These are phyloP conservation scores for Trichoderma breve DNA, from an alignment of 2,329 filamentous ascomycete genomes.

Conservation along the genomic window DNA sequence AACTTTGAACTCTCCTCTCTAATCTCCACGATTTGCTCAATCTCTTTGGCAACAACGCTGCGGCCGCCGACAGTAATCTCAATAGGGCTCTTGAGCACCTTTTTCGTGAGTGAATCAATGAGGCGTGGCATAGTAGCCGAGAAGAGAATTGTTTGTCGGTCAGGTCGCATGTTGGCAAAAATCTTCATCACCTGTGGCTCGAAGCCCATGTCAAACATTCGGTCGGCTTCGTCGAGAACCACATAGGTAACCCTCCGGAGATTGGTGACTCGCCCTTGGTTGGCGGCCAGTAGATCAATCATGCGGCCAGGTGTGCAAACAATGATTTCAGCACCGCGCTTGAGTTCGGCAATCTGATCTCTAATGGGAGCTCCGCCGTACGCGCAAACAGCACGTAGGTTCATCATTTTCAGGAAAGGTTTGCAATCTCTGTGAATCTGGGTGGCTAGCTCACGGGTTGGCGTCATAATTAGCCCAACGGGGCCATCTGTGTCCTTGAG, in stretches of 20 bases:
- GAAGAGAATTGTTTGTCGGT: constrained; percentile 91
- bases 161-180: constrained; percentile 83
- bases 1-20: constrained; percentile 82
- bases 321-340: constrained; percentile 90
- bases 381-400: constrained; percentile 82
- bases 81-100: constrained; percentile 78
- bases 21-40: constrained; percentile 90
- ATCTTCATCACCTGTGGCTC: constrained; percentile 98
- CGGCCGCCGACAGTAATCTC: constrained; percentile 91
- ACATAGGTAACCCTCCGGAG: constrained; percentile 86
- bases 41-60: constrained; percentile 84
- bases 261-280: constrained; percentile 91
- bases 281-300: constrained; percentile 91
- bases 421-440: constrained; percentile 96
- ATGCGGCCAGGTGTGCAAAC: constrained; percentile 93
- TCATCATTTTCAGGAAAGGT: constrained; percentile 84
- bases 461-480: constrained; percentile 85
- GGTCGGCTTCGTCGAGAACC: constrained; percentile 93
- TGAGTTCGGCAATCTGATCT: constrained; percentile 94
- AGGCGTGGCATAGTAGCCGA: constrained; percentile 94
- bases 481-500: constrained; percentile 84
- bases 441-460: constrained; percentile 87
- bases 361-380: constrained; percentile 96
- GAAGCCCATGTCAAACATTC: constrained; percentile 99
- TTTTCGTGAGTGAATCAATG: constrained; percentile 87